Conservation (phyloP, 495 filamentous ascomycete species). For the Hypoxylon perforatum region DNA sequence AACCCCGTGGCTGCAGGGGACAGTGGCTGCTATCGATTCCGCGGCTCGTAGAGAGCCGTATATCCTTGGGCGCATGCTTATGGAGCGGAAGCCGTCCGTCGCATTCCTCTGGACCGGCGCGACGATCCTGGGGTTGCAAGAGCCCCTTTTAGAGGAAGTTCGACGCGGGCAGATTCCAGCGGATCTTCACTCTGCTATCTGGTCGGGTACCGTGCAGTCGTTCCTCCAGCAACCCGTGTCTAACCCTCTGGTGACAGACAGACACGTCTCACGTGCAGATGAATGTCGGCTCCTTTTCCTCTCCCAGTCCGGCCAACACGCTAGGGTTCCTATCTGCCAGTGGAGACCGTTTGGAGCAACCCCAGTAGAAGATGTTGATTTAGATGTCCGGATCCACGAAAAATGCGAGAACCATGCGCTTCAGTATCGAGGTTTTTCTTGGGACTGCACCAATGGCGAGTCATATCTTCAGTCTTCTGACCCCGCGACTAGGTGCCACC, state of each 20-base stretch:
- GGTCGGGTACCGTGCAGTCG: constrained; percentile 29
- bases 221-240: constrained; percentile 29
- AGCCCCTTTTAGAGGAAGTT: constrained; percentile 16
- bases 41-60: constrained; percentile 4
- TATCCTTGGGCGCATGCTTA: constrained; percentile 27
- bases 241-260: constrained; percentile 18
- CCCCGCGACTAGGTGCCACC: neutral
- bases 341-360: constrained; percentile 30
- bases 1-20: constrained; percentile 35
- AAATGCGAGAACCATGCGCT: constrained; percentile 22
- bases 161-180: constrained; percentile 15
- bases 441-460: constrained; percentile 11
- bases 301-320: constrained; percentile 19
- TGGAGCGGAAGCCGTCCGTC: constrained; percentile 27
- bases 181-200: constrained; percentile 32
- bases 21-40: constrained; percentile 16
- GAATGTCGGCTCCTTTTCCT: constrained; percentile 32
- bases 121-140: constrained; percentile 24
- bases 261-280: constrained; percentile 21
- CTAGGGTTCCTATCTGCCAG: constrained; percentile 27
- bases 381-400: constrained; percentile 16
- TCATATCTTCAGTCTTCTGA: neutral
- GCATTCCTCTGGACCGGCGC: constrained; percentile 27
- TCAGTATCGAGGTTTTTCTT: constrained; percentile 28
- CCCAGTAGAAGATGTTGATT: constrained; percentile 1